Conservation (phyloP, 2,329 filamentous ascomycete genomes). For the Neonectria punicea region DNA sequence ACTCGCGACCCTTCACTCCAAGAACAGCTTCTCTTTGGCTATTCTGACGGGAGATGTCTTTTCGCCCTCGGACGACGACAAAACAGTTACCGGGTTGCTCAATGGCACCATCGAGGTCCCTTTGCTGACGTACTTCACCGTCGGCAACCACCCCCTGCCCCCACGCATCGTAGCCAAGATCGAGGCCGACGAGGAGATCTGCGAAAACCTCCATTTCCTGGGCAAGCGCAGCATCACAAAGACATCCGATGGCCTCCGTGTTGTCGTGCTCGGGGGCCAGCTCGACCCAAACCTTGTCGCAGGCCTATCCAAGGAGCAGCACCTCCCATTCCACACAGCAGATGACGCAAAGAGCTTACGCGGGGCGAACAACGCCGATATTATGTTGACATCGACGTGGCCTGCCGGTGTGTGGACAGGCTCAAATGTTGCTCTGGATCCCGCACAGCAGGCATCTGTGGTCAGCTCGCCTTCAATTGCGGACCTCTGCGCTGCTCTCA, state of each 20-base stretch:
- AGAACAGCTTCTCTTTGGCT: slow-evolving; percentile 88
- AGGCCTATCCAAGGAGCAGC: slow-evolving; percentile 75
- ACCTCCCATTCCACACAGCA: slow-evolving; percentile 80
- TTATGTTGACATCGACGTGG: slow-evolving; percentile 89
- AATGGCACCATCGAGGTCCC: slow-evolving; percentile 78
- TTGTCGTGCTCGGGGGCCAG: slow-evolving; percentile 85
- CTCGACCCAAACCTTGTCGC: slow-evolving; percentile 70
- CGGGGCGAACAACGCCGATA: slow-evolving; percentile 83
- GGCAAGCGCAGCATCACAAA: slow-evolving; percentile 89
- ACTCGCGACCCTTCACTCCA: slow-evolving; percentile 80
- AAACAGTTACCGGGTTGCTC: slow-evolving; percentile 71
- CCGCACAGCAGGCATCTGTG: slow-evolving; percentile 62
- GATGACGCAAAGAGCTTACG: slow-evolving; percentile 80
- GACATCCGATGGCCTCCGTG: slow-evolving; percentile 87
- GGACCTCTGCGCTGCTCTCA: slow-evolving; percentile 80
- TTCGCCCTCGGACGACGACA: slow-evolving; percentile 66
- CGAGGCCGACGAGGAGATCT: slow-evolving; percentile 78
- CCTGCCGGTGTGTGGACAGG: slow-evolving; percentile 76
- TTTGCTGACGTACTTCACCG: slow-evolving; percentile 89
- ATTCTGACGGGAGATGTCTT: slow-evolving; percentile 90
- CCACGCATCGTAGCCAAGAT: slow-evolving; percentile 76
- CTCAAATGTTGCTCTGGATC: slow-evolving; percentile 70
- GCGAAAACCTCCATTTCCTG: slow-evolving; percentile 90
- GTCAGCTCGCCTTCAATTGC: slow-evolving; percentile 74
- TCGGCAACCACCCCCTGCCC: slow-evolving; percentile 80